A percentile compares a stretch with the other conserved stretches of the same genome.
Evolutionary conservation across 345 rosid genomes (phyloP).

Genomic region (Eucalyptus polyanthemos): DNA sequence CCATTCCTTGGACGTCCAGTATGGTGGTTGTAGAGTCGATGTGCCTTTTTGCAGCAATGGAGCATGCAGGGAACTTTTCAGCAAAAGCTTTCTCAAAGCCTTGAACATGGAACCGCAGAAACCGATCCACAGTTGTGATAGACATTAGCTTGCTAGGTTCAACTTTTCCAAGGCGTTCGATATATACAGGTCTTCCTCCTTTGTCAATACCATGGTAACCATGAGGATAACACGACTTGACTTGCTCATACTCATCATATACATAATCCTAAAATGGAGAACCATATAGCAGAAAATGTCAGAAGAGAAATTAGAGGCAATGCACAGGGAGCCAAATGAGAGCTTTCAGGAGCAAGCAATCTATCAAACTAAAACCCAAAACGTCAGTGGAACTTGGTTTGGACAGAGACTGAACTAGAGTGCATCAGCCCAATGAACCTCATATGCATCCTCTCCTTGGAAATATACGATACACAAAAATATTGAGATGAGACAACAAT

Average conservation of each 20-base stretch:
- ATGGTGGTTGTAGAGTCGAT: conserved; percentile 68
- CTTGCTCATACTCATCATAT: conserved; percentile 72
- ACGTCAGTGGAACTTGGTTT: not conserved
- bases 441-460: not conserved
- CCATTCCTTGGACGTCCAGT: conserved; percentile 88
- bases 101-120: conserved; percentile 82
- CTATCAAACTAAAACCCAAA: not conserved
- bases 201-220: conserved; percentile 96
- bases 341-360: not conserved
- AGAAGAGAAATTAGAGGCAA: not conserved
- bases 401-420: not conserved
- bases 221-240: conserved; percentile 77
- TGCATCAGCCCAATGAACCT: not conserved
- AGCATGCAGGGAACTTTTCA: conserved; percentile 92
- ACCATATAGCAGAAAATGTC: not conserved
- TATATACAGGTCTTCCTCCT: conserved; percentile 80
- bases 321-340: not conserved
- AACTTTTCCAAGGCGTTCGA: conserved; percentile 74
- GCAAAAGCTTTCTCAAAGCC: conserved; percentile 83
- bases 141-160: conserved; percentile 74
- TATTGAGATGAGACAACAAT: not conserved
- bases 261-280: conserved; percentile 57
- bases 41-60: conserved; percentile 72
- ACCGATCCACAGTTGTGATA: conserved; percentile 76
- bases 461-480: not conserved